Evolutionary conservation across 495 filamentous ascomycete genomes (phyloP), one percentile per base, ranked within the genome.

Genomic region (Xylaria castorea): DNA sequence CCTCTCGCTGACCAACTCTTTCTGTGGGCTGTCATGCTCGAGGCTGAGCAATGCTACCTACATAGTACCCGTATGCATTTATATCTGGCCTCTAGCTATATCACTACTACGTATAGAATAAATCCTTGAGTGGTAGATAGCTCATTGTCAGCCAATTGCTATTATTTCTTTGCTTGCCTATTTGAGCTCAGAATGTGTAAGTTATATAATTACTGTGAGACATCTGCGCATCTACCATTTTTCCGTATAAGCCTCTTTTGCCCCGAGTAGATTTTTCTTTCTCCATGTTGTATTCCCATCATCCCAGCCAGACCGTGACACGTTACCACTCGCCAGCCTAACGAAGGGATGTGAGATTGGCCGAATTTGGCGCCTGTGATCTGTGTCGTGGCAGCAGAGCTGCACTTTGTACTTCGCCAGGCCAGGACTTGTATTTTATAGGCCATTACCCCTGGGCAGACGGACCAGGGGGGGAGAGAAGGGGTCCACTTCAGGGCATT

Each of bases 1-100:
- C 46, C 6, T 34, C 18, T 27, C 4, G 44, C 58, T 51, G 57
- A 63, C 42, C 8, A 7, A 30, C 55, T 30, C 36, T 3, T 34
- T 22, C 55, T 61, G 14, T 30, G 34, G 68, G 57, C 14, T 63
- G 36, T 46, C 44, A 27, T 53, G 30, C 68, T 36, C 46, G 27
- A 63, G 67, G 67, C 67, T 70, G 38, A 27, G 50, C 51, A 60
- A 58, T 42, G n/a, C 51, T 60, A 58, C 25, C 51, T 55, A 27
- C 20, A 18, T 7, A 7, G 11, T 44, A 44, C 42, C 34, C 25
- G 18, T 60, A 22, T 34, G n/a, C 32, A 7, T 36, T 18, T 20
- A 62, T 51, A 30, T 63, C 66, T 38, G 12, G 38, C 36, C n/a
- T 63, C 38, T 5, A 14, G 38, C 20, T 9, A 9, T 63, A 30